Evolutionary conservation across 352 stramenopile species (phyloP).

Genomic region (Discostella stelligera): DNA sequence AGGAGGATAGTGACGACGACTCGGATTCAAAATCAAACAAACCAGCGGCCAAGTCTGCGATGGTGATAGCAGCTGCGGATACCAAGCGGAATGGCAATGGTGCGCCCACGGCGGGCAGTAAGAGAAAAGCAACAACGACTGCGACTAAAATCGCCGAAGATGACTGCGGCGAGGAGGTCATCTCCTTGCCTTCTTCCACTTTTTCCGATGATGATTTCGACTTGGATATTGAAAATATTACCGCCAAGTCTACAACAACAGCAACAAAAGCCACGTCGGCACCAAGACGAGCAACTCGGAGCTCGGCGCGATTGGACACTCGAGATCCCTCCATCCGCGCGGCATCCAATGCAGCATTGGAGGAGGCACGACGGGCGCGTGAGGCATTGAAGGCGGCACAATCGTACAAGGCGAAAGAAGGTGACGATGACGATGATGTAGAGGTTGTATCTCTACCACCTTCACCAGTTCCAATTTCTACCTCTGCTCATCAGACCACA

Average conservation of each 20-base stretch:
- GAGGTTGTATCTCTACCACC: slow-evolving; percentile 2
- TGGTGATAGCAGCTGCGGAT: not conserved
- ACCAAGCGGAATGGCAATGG: not conserved
- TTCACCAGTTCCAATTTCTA: slow-evolving; percentile 2
- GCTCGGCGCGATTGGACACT: not conserved
- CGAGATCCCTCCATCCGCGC: slow-evolving; percentile 25
- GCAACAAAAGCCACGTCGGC: too few species aligned
- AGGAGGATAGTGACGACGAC: slow-evolving; percentile 15
- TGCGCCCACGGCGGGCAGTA: not conserved
- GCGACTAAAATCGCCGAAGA: not conserved
- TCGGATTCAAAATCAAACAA: slow-evolving; percentile 1
- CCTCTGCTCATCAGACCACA: not conserved
- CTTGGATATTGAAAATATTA: not conserved
- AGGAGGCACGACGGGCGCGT: slow-evolving; percentile 22
- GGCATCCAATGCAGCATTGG: slow-evolving; percentile 12
- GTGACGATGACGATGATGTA: not conserved
- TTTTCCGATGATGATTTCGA: not conserved
- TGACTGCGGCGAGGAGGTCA: not conserved
- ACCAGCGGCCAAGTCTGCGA: not conserved
- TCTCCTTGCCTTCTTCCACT: not conserved
- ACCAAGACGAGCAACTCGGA: not conserved
- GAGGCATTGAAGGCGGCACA: slow-evolving; percentile 45
- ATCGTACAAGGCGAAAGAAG: slow-evolving; percentile 60
- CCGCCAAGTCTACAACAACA: not conserved
- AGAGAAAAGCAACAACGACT: not conserved